Conservation (phyloP, 805 yeast species). For the Hanseniaspora pseudoguilliermondii region DNA sequence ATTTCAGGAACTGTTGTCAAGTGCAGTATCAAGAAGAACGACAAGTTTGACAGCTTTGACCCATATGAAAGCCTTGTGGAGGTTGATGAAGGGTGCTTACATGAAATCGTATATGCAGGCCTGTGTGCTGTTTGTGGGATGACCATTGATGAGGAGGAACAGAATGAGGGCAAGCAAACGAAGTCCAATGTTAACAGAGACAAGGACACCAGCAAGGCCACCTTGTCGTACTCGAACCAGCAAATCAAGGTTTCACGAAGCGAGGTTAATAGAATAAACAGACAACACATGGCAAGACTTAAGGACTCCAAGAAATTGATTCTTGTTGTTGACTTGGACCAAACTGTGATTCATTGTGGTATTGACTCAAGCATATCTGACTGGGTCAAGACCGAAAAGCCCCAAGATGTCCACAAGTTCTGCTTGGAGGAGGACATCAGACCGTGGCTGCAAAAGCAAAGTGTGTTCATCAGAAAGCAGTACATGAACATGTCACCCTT, state of each 20-base stretch:
- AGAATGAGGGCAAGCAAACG: conserved; percentile 39
- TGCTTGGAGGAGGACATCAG: conserved; percentile 59
- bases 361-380: conserved; percentile 87
- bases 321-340: conserved; percentile 91
- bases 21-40: not conserved
- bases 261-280: conserved; percentile 80
- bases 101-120: conserved; percentile 88
- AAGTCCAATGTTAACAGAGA: not conserved
- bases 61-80: conserved; percentile 30
- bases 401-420: conserved; percentile 71
- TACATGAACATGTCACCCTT: conserved; percentile 37
- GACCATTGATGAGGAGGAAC: conserved; percentile 61
- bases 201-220: conserved; percentile 30
- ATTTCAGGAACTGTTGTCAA: conserved; percentile 3
- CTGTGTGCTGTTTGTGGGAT: conserved; percentile 88
- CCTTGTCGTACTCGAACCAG: conserved; percentile 81
- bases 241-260: conserved; percentile 69
- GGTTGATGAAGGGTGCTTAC: conserved; percentile 74
- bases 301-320: conserved; percentile 56
- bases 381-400: conserved; percentile 81
- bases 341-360: conserved; percentile 93
- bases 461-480: conserved; percentile 47
- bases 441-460: conserved; percentile 17
- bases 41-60: conserved; percentile 3
- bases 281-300: conserved; percentile 47